A percentile compares a stretch with the other conserved stretches of the same genome.
phyloP scores from a whole-genome alignment of 768 basidiomycete genomes.

The Clathrus columnatus region DNA sequence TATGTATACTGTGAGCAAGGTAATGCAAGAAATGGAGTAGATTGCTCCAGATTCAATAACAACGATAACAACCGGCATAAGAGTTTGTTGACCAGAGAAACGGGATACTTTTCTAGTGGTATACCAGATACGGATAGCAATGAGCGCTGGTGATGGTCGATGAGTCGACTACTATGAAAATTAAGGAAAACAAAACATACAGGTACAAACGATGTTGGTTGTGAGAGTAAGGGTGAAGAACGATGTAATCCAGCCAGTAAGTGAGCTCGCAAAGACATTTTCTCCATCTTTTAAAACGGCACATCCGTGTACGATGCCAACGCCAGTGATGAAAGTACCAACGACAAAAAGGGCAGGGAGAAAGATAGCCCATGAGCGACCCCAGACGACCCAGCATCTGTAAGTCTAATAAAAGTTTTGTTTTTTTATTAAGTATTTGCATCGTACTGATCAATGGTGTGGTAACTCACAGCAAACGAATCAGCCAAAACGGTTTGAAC shows the following conservation, averaged over 20 bases:
- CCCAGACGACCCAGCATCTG: constrained; percentile 28
- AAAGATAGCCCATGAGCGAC: constrained; percentile 17
- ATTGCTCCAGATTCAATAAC: constrained; percentile 31
- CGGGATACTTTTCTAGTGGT: constrained; percentile 22
- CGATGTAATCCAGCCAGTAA: constrained; percentile 30
- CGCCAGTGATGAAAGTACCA: constrained; percentile 1
- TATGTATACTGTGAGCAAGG: constrained; percentile 24
- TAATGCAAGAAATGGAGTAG: constrained; percentile 28
- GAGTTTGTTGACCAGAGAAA: constrained; percentile 15
- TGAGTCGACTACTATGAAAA: not conserved
- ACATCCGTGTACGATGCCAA: constrained; percentile 7
- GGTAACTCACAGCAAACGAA: constrained; percentile 24
- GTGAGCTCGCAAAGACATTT: constrained; percentile 25
- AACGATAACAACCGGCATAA: constrained; percentile 22
- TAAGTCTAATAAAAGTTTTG: constrained; percentile 17
- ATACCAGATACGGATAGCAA: constrained; percentile 28
- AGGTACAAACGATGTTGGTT: constrained; percentile 30
- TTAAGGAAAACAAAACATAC: constrained; percentile 16
- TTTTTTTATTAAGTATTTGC: not conserved
- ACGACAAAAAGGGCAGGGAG: constrained; percentile 6
- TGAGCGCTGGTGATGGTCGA: constrained; percentile 17
- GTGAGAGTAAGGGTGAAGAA: constrained; percentile 32
- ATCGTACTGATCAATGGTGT: not conserved
- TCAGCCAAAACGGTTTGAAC: constrained; percentile 32
- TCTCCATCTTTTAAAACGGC: constrained; percentile 11